Conservation (phyloP, 2,329 filamentous ascomycete genomes). For the Xylaria sp. region DNA sequence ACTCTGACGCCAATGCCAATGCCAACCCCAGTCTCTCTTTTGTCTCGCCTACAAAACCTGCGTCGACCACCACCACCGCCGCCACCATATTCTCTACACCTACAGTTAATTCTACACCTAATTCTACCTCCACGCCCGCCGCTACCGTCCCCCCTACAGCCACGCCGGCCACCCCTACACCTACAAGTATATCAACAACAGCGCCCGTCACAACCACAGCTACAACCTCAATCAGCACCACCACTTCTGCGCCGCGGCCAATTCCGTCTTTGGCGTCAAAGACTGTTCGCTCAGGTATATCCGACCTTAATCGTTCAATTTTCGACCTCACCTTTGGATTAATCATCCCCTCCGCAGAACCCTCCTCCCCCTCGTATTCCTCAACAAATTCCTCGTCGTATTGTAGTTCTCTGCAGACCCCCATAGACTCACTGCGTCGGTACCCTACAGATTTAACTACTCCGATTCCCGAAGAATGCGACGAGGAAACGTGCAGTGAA, state of each 20-base stretch:
- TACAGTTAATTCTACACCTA: slow-evolving; percentile 9
- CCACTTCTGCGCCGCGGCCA: slow-evolving; percentile 33
- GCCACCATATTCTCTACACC: slow-evolving; percentile 1
- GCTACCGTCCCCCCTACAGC: neutral
- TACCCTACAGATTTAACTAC: slow-evolving; percentile 62
- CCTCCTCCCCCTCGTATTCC: slow-evolving; percentile 40
- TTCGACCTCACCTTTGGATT: slow-evolving; percentile 29
- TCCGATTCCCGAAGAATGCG: slow-evolving; percentile 67
- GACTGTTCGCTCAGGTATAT: slow-evolving; percentile 34
- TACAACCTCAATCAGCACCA: slow-evolving; percentile 5
- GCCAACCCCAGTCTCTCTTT: slow-evolving; percentile 23
- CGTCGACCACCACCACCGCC: neutral
- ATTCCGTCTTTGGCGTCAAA: slow-evolving; percentile 34
- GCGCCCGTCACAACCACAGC: slow-evolving; percentile 3
- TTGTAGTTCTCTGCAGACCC: slow-evolving; percentile 36
- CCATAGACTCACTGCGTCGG: slow-evolving; percentile 57
- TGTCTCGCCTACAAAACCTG: slow-evolving; percentile 30
- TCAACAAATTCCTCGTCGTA: slow-evolving; percentile 48
- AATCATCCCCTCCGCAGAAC: slow-evolving; percentile 34
- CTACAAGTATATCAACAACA: slow-evolving; percentile 8
- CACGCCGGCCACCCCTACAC: slow-evolving; percentile 3
- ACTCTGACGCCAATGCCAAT: slow-evolving; percentile 24
- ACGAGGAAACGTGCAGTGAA: slow-evolving; percentile 69
- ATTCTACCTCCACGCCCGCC: slow-evolving; percentile 10
- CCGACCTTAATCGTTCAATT: slow-evolving; percentile 31